Evolutionary conservation across 2,329 filamentous ascomycete species (phyloP).

Genomic region (Aureobasidium sp.): DNA sequence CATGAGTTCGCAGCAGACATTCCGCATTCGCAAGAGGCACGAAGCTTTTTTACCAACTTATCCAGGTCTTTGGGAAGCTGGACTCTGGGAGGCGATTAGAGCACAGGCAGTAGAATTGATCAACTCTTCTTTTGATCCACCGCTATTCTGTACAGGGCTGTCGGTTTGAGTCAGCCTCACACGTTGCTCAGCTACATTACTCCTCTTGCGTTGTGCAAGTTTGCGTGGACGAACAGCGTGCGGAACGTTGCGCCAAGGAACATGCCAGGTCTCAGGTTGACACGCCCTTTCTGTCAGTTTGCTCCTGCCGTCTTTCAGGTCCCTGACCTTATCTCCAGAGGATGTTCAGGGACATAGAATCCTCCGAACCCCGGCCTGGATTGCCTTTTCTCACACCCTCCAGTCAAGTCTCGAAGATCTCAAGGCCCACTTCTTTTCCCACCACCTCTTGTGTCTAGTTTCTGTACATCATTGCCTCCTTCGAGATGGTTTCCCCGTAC

Average conservation of each 20-base stretch:
- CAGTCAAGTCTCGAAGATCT: neutral
- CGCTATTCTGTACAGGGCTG: conserved; percentile 1
- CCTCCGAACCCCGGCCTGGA: neutral
- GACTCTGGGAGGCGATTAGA: neutral
- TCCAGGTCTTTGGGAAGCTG: conserved; percentile 3
- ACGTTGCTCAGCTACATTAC: neutral
- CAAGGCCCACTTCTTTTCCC: neutral
- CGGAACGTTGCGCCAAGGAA: conserved; percentile 5
- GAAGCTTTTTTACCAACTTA: neutral
- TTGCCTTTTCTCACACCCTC: neutral
- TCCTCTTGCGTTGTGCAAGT: neutral
- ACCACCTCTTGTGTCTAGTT: neutral
- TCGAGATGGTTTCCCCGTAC: neutral
- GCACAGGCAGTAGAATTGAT: neutral
- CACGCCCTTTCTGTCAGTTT: neutral
- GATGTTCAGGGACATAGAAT: neutral
- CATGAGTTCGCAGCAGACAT: conserved; percentile 5
- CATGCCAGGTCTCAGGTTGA: conserved; percentile 10
- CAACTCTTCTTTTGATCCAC: neutral
- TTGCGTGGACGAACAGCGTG: neutral
- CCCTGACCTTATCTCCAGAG: neutral
- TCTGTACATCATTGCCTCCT: neutral
- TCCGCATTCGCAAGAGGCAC: neutral
- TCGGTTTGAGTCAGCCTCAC: neutral
- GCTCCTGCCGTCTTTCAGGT: neutral